phyloP scores from a whole-genome alignment of 179 eudicot species.

The Patellifolia procumbens region DNA sequence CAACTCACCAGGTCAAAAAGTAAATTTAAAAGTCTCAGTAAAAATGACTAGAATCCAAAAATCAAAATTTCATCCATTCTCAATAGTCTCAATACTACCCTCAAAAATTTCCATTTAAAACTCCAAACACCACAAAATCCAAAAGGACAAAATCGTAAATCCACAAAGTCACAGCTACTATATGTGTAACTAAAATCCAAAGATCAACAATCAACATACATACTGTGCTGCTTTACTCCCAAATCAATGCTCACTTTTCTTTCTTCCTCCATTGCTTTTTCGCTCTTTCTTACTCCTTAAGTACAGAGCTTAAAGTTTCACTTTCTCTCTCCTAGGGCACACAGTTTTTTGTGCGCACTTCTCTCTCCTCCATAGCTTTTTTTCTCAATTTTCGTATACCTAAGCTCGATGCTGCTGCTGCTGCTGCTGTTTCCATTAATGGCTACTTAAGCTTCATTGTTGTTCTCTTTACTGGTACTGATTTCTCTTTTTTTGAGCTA shows the following conservation, averaged over 20 bases:
- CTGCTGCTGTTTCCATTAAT: not conserved
- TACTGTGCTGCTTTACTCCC: not conserved
- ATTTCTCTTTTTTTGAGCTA: not conserved
- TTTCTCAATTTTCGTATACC: not conserved
- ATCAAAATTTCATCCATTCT: too few relatives aligned
- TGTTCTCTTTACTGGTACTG: slow-evolving; percentile 3
- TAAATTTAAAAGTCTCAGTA: too few relatives aligned
- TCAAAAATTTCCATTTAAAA: too few relatives aligned
- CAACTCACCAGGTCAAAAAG: too few relatives aligned
- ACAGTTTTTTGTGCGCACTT: slow-evolving; percentile 9
- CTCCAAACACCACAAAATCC: not conserved
- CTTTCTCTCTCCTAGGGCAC: slow-evolving; percentile 33
- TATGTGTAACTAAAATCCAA: not conserved
- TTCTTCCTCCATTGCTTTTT: slow-evolving; percentile 23
- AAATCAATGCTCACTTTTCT: not conserved
- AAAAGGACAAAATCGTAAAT: not conserved
- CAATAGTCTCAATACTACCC: not conserved
- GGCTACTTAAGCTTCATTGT: not conserved
- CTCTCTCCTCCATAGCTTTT: not conserved
- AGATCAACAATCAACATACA: not conserved
- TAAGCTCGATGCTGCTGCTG: not conserved
- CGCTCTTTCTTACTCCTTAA: slow-evolving; percentile 12
- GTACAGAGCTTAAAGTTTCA: not conserved
- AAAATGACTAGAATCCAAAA: too few relatives aligned
- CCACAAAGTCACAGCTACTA: too few relatives aligned